Conservation (phyloP, 495 filamentous ascomycete genomes). For the Sordaria brevicollis region DNA sequence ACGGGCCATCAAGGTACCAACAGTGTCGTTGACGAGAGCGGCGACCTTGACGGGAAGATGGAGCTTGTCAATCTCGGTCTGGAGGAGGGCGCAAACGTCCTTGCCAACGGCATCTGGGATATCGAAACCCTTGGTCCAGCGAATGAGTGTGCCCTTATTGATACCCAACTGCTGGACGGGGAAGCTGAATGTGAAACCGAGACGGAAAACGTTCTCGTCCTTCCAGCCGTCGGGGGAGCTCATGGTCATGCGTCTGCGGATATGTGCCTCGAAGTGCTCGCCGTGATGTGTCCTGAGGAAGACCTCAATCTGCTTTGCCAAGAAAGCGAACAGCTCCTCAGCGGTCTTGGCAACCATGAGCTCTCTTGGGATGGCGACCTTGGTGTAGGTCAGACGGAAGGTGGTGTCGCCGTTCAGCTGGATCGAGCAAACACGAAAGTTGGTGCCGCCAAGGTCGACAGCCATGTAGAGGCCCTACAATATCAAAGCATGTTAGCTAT, state of each 20-base stretch:
- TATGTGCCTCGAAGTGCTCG: constrained; percentile 71
- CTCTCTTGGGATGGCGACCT: constrained; percentile 80
- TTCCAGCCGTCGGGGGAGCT: constrained; percentile 42
- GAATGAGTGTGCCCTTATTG: constrained; percentile 82
- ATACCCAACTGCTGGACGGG: constrained; percentile 89
- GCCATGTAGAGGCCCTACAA: constrained; percentile 84
- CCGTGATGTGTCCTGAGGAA: constrained; percentile 84
- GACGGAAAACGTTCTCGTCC: constrained; percentile 68
- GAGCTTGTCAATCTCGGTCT: constrained; percentile 82
- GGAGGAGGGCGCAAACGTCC: constrained; percentile 85
- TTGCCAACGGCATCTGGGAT: constrained; percentile 87
- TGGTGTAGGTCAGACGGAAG: constrained; percentile 82
- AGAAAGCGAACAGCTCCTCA: constrained; percentile 82
- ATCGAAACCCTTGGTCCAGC: constrained; percentile 98
- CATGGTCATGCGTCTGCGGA: constrained; percentile 46
- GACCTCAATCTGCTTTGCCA: constrained; percentile 79
- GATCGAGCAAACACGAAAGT: constrained; percentile 95
- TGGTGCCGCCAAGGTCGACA: constrained; percentile 93
- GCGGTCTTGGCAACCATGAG: constrained; percentile 84
- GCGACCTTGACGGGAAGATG: constrained; percentile 83
- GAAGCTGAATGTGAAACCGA: constrained; percentile 97
- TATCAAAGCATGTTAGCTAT: constrained; percentile 1
- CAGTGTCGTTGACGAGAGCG: constrained; percentile 93
- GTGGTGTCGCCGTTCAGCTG: constrained; percentile 84
- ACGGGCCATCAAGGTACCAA: constrained; percentile 93